Evolutionary conservation across 805 yeast genomes (phyloP).

Genomic region (Sugiyamaella chiloensis): DNA sequence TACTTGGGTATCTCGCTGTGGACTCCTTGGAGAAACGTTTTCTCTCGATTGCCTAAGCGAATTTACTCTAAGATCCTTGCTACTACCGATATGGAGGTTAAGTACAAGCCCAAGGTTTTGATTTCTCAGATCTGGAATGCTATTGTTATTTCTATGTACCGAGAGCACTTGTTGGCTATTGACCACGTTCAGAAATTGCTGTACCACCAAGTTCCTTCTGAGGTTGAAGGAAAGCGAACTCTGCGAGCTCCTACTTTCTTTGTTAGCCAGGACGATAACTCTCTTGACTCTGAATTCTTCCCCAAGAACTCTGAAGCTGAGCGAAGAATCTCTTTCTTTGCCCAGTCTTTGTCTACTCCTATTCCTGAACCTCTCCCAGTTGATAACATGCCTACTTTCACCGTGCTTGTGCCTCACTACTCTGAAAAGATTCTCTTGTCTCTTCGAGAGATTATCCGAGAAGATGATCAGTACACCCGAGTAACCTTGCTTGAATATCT

Average conservation of each 20-base stretch:
- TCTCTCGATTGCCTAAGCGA: slow-evolving; percentile 97
- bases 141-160: slow-evolving; percentile 97
- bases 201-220: slow-evolving; percentile 98
- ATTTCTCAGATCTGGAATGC: slow-evolving; percentile 99
- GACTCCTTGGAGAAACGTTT: slow-evolving; percentile 99
- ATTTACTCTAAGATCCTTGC: slow-evolving; percentile 96
- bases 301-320: slow-evolving; percentile 97
- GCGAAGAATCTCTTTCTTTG: slow-evolving; percentile 98
- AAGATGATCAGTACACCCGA: slow-evolving; percentile 94
- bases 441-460: slow-evolving; percentile 93
- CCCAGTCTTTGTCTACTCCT: slow-evolving; percentile 97
- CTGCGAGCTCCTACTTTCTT: slow-evolving; percentile 98
- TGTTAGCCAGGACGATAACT: slow-evolving; percentile 93
- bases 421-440: slow-evolving; percentile 90
- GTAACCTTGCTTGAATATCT: slow-evolving; percentile 90
- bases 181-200: slow-evolving; percentile 97
- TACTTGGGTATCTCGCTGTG: slow-evolving; percentile 97
- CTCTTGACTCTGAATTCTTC: slow-evolving; percentile 94
- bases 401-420: slow-evolving; percentile 95
- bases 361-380: slow-evolving; percentile 99
- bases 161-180: slow-evolving; percentile 96
- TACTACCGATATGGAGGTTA: slow-evolving; percentile 98
- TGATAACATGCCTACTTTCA: slow-evolving; percentile 99
- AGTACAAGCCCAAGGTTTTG: slow-evolving; percentile 96
- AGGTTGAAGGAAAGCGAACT: slow-evolving; percentile 96